These are phyloP conservation scores for Penicillium sp. DNA, from an alignment of 2,329 filamentous ascomycete species.

Conservation along the genomic window DNA sequence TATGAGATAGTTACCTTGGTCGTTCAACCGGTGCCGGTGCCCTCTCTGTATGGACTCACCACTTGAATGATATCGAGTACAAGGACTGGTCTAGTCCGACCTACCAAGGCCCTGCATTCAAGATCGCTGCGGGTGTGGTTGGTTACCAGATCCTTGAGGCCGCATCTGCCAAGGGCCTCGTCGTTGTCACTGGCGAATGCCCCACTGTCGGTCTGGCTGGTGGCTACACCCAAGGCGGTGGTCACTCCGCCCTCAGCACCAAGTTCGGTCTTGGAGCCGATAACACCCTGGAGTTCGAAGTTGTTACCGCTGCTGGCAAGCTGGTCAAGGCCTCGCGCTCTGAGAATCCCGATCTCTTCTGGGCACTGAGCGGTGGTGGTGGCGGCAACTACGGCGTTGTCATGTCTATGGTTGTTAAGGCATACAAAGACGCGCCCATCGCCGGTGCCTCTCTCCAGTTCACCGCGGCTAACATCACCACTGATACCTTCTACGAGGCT, in stretches of 20 bases:
- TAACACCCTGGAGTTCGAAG: conserved; percentile 55
- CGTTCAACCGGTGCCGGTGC: conserved; percentile 60
- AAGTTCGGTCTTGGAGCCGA: conserved; percentile 59
- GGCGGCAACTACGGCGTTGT: conserved; percentile 60
- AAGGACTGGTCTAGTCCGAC: conserved; percentile 35
- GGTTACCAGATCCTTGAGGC: conserved; percentile 50
- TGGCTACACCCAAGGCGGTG: conserved; percentile 60
- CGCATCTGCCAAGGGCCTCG: conserved; percentile 46
- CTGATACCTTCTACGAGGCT: conserved; percentile 51
- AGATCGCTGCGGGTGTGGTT: conserved; percentile 53
- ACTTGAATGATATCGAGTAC: conserved; percentile 29
- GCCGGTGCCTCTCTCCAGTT: conserved; percentile 48
- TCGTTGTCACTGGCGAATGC: conserved; percentile 55
- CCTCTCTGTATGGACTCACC: conserved; percentile 33
- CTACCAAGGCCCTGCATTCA: conserved; percentile 53
- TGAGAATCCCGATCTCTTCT: conserved; percentile 17
- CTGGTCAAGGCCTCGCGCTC: conserved; percentile 14
- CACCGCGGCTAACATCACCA: conserved; percentile 27
- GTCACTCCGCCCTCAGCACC: conserved; percentile 55
- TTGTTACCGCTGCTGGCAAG: conserved; percentile 46
- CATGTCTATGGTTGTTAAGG: conserved; percentile 53
- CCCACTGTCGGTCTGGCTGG: conserved; percentile 58
- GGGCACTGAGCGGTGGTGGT: conserved; percentile 30
- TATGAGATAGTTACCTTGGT: conserved; percentile 40
- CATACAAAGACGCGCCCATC: conserved; percentile 45